phyloP scores from a whole-genome alignment of 2,329 filamentous ascomycete species.

The Rosellinia necatrix region DNA sequence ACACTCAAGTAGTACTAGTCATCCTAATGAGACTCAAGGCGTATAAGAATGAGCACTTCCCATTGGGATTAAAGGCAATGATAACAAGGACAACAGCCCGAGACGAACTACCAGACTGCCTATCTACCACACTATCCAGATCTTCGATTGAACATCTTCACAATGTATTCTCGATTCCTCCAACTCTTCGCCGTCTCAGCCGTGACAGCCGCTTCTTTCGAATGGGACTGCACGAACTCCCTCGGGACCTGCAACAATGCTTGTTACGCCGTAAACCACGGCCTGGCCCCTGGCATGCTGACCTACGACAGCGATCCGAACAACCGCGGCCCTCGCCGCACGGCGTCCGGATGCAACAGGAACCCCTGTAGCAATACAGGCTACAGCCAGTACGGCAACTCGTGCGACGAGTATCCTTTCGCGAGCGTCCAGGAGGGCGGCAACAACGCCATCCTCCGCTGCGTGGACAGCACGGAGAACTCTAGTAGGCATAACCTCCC shows the following conservation, averaged over 20 bases:
- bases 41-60: neutral
- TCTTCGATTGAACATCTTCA: neutral
- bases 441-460: neutral
- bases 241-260: constrained; percentile 8
- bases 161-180: neutral
- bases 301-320: constrained; percentile 1
- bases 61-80: neutral
- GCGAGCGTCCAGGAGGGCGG: neutral
- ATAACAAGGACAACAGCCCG: neutral
- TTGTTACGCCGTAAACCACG: constrained; percentile 2
- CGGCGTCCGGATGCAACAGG: constrained; percentile 4
- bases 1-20: neutral
- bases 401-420: constrained; percentile 7
- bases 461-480: constrained; percentile 10
- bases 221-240: constrained; percentile 8
- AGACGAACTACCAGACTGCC: neutral
- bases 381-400: neutral
- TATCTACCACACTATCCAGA: neutral
- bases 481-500: neutral
- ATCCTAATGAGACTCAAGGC: neutral
- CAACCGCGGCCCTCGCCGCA: constrained; percentile 8
- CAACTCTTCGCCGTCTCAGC: neutral
- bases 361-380: neutral
- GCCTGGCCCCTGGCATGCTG: neutral
- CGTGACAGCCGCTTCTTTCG: neutral